Conservation (phyloP, 768 basidiomycete species). For the Coprinopsis cinerea region DNA sequence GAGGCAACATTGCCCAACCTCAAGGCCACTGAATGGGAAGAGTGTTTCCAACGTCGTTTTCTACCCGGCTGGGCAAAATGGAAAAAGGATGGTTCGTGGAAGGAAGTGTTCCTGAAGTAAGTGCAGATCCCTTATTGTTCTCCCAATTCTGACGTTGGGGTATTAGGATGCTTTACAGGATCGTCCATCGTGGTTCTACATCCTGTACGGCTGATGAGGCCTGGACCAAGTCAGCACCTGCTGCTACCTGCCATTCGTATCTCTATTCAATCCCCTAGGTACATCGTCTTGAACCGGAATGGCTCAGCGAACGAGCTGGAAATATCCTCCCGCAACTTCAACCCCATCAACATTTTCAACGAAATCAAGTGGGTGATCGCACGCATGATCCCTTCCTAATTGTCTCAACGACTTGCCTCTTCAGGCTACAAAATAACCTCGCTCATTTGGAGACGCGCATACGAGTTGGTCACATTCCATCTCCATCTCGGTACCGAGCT, state of each 20-base stretch:
- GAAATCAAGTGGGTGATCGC: conserved; percentile 50
- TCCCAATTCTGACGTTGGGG: conserved; percentile 9
- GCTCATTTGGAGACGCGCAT: conserved; percentile 61
- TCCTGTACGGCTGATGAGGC: conserved; percentile 76
- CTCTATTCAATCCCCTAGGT: conserved; percentile 36
- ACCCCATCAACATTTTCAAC: conserved; percentile 61
- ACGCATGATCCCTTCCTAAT: background rate
- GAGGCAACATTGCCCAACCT: conserved; percentile 67
- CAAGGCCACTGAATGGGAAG: conserved; percentile 64
- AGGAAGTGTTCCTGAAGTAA: conserved; percentile 60
- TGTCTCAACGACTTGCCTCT: background rate
- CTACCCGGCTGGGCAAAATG: conserved; percentile 71
- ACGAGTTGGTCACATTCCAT: conserved; percentile 42
- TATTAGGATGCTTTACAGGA: conserved; percentile 50
- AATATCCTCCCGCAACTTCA: conserved; percentile 60
- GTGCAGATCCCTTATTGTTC: conserved; percentile 17
- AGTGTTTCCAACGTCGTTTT: conserved; percentile 65
- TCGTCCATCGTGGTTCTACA: conserved; percentile 64
- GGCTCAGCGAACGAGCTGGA: conserved; percentile 71
- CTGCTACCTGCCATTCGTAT: background rate
- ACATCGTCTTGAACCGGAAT: conserved; percentile 70
- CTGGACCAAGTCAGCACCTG: conserved; percentile 64
- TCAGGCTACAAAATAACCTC: conserved; percentile 62
- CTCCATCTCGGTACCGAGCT: conserved; percentile 1
- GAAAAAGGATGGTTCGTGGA: conserved; percentile 62